Percentiles rank a stretch among this genome's conserved stretches.
These are phyloP conservation scores for Kentomonas sorsogonicus DNA, from an alignment of 208 protist species.

Conservation along the genomic window DNA sequence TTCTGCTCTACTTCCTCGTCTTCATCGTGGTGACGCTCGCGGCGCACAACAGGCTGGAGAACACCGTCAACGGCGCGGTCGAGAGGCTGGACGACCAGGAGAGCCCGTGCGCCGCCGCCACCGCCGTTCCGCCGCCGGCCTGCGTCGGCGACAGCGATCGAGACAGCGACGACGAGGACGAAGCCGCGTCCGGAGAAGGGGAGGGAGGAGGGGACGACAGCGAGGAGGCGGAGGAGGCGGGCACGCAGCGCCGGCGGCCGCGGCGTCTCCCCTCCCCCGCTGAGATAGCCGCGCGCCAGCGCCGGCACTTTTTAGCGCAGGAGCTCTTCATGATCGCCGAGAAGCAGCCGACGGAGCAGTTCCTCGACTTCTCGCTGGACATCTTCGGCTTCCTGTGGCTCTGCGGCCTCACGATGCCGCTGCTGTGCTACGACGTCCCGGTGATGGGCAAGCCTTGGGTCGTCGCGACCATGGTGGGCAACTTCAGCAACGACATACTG, in stretches of 20 bases:
- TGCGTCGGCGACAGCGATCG: too few species aligned
- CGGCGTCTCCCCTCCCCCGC: not conserved
- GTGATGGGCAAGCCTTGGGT: slow-evolving; percentile 52
- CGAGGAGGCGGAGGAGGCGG: slow-evolving; percentile 2
- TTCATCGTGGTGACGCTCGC: slow-evolving; percentile 57
- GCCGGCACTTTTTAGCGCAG: slow-evolving; percentile 40
- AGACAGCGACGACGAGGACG: not conserved
- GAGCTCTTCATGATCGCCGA: slow-evolving; percentile 56
- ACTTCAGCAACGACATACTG: slow-evolving; percentile 78
- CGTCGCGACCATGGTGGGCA: slow-evolving; percentile 46
- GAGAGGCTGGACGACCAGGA: slow-evolving; percentile 20
- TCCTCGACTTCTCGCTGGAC: slow-evolving; percentile 80
- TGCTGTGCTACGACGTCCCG: slow-evolving; percentile 50
- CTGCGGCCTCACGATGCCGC: slow-evolving; percentile 35
- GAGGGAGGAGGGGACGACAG: too few species aligned
- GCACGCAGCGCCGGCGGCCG: not conserved
- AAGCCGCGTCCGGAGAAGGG: slow-evolving; percentile 4
- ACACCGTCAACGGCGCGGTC: slow-evolving; percentile 26
- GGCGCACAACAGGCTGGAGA: slow-evolving; percentile 37
- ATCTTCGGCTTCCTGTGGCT: slow-evolving; percentile 82
- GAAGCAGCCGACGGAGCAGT: slow-evolving; percentile 58
- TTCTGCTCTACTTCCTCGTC: slow-evolving; percentile 52
- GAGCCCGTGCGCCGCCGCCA: not conserved
- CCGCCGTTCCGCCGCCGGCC: too few species aligned
- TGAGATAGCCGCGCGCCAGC: too few species aligned